Conservation (phyloP, 139 green algal genomes). For the Chlorella sorokiniana region DNA sequence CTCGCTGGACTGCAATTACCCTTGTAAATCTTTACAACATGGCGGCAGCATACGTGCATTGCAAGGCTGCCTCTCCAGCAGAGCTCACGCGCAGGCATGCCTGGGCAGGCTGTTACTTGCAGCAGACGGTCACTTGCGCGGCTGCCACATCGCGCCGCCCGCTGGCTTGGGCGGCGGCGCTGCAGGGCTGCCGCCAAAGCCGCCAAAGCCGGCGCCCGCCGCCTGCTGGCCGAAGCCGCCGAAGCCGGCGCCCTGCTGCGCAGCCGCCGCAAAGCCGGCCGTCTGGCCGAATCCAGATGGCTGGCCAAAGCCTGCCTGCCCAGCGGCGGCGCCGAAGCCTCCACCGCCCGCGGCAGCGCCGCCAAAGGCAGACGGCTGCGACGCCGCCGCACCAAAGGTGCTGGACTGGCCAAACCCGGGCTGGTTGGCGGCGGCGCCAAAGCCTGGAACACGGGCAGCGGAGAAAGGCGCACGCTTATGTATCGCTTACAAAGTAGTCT, state of each 20-base stretch:
- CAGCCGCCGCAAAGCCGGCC: background rate
- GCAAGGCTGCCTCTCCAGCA: too few relatives aligned
- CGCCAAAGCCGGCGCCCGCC: constrained; percentile 15
- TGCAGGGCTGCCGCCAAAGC: constrained; percentile 5
- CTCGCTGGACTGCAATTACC: too few relatives aligned
- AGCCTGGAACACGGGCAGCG: background rate
- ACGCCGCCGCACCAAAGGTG: constrained; percentile 5
- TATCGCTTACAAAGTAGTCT: too few relatives aligned
- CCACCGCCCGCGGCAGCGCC: background rate
- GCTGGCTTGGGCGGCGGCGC: constrained; percentile 20
- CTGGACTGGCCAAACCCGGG: constrained; percentile 3
- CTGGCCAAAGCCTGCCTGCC: constrained; percentile 14
- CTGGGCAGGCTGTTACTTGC: too few relatives aligned
- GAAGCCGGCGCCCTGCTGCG: constrained; percentile 29
- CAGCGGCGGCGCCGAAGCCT: constrained; percentile 16
- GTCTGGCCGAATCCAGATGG: constrained; percentile 4
- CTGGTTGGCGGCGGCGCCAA: constrained; percentile 22
- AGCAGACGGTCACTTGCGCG: constrained; percentile 12
- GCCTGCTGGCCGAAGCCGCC: constrained; percentile 23
- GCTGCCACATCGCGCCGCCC: constrained; percentile 27
- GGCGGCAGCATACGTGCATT: too few relatives aligned
- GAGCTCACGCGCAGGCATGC: too few relatives aligned
- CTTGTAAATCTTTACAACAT: too few relatives aligned
- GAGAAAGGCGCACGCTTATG: background rate
- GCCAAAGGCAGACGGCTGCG: background rate